phyloP scores from a whole-genome alignment of 345 rosid genomes.

The Heritiera littoralis region DNA sequence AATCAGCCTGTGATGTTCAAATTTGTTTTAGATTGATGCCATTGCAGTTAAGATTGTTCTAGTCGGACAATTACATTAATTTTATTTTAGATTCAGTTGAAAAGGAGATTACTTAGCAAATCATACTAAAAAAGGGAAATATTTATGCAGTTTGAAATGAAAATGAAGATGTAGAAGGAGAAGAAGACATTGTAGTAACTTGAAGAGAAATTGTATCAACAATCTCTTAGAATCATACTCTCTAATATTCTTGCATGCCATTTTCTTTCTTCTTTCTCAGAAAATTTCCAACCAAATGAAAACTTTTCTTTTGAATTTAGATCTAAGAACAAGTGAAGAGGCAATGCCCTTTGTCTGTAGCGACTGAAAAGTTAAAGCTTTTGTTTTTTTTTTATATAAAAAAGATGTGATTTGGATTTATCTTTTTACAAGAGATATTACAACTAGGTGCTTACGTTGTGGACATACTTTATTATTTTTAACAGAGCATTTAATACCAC shows the following conservation, averaged over 20 bases:
- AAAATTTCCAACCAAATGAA: constrained; percentile 13
- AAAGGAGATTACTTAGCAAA: neutral
- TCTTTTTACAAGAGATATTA: too few relatives aligned
- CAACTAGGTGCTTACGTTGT: too few relatives aligned
- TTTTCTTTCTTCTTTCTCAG: constrained; percentile 30
- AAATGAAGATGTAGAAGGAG: neutral
- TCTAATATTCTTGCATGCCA: constrained; percentile 99
- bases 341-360: too few relatives aligned
- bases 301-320: constrained; percentile 14
- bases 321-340: neutral
- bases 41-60: too few relatives aligned
- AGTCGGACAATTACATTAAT: neutral
- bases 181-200: constrained; percentile 34
- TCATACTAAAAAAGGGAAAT: neutral
- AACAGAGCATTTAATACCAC: too few relatives aligned
- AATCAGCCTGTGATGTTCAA: too few relatives aligned
- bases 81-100: neutral
- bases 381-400: too few relatives aligned
- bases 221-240: constrained; percentile 96
- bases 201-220: constrained; percentile 88
- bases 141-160: neutral
- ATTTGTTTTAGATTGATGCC: too few relatives aligned
- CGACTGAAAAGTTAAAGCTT: too few relatives aligned
- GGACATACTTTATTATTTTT: too few relatives aligned
- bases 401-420: too few relatives aligned